Evolutionary conservation across 768 basidiomycete genomes (phyloP), one percentile per base, ranked within the genome.

Genomic region (Asterophora lycoperdoides): DNA sequence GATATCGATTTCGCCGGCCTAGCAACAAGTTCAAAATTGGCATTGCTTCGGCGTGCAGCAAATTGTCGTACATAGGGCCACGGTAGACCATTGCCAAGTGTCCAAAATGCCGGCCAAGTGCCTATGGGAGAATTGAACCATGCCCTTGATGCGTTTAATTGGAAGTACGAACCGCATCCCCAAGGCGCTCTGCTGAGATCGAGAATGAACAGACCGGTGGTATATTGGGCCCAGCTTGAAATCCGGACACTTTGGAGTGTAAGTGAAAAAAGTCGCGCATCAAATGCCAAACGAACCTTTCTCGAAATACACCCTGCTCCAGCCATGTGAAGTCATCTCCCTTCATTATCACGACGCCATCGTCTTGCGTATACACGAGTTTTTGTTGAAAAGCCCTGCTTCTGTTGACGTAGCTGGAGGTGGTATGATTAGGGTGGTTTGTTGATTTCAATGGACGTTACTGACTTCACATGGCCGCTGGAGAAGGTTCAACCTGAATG

Each of bases 21-120:
- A 53, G 47, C 42, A 57, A 40, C 30, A 49, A 48, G 56, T 41
- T 45, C 44, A 52, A 46, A n/a, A n/a, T n/a, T 41, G 41, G 46
- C 44, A 36, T 29, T 33, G 6, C 13, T 36, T 35, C 28, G 20
- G 32, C 36, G 29, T 45, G 13, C 10, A 41, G 29, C 37, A 17
- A 23, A 20, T 14, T 46, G 48, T 68, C 81, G 52, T 55, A 87
- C 86, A 48, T 59, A 65, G 30, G 86, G 87, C 86, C 87, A 89
- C 41, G 62, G 48, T 4, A 9, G 19, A 1, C 75, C 80, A 51
- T 60, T 63, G 39, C 84, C 84, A 20, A 81, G 60, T 7, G 79
- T 83, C 88, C 87, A 89, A 64, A 84, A 89, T 5, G 87, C 85
- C 36, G 89, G 90, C 91, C 92, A 92, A 17, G 84, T 80, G 56